phyloP scores from a whole-genome alignment of 2,329 filamentous ascomycete genomes.

The Lecanicillium sp. region DNA sequence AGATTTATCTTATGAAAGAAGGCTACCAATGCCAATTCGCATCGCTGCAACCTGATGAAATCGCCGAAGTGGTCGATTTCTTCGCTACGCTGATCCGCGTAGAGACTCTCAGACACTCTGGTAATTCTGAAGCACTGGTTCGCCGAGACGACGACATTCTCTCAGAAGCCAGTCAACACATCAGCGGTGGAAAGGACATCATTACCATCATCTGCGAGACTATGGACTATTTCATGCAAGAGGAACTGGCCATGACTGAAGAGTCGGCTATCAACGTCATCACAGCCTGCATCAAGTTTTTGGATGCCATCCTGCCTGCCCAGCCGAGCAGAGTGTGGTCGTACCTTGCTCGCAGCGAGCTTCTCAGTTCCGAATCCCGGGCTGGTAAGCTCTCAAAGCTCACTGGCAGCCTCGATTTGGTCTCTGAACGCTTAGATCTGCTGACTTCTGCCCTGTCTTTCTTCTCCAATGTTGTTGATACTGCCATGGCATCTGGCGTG shows the following conservation, averaged over 20 bases:
- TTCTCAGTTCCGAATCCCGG: slow-evolving; percentile 71
- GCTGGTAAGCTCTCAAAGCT: slow-evolving; percentile 72
- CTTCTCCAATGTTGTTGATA: slow-evolving; percentile 69
- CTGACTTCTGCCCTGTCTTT: slow-evolving; percentile 67
- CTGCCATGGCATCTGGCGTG: slow-evolving; percentile 64
- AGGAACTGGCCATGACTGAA: slow-evolving; percentile 50
- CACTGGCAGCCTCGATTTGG: slow-evolving; percentile 75
- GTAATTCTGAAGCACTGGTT: slow-evolving; percentile 27
- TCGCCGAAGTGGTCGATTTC: slow-evolving; percentile 67
- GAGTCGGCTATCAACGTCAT: slow-evolving; percentile 61
- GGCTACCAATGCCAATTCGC: slow-evolving; percentile 48
- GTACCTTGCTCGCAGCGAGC: slow-evolving; percentile 71
- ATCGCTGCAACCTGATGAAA: slow-evolving; percentile 52
- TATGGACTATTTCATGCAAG: slow-evolving; percentile 65
- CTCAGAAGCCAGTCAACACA: slow-evolving; percentile 48
- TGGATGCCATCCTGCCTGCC: slow-evolving; percentile 65
- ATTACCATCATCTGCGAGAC: slow-evolving; percentile 77
- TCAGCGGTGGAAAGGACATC: slow-evolving; percentile 62
- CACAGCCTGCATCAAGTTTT: slow-evolving; percentile 70
- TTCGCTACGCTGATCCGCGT: slow-evolving; percentile 63
- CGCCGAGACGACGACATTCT: slow-evolving; percentile 40
- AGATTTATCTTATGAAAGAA: slow-evolving; percentile 57
- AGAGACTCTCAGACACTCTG: slow-evolving; percentile 34
- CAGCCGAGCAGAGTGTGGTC: slow-evolving; percentile 86
- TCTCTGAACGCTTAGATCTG: slow-evolving; percentile 70